Evolutionary conservation across 2,329 filamentous ascomycete species (phyloP).

Genomic region (Neonectria neomacrospora): DNA sequence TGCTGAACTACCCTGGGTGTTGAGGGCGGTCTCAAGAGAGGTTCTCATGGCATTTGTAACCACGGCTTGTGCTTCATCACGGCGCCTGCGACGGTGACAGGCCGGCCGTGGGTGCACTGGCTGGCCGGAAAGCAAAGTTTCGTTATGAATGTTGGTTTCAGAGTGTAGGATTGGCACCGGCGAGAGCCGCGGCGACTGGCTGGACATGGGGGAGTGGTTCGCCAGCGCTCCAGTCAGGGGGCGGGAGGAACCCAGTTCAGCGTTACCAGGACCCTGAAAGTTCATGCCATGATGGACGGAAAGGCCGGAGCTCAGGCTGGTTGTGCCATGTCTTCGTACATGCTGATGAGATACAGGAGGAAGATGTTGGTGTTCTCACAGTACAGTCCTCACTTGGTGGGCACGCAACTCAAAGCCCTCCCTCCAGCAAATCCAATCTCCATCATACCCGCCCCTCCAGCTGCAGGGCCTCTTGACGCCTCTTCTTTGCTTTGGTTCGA

Average conservation of each 20-base stretch:
- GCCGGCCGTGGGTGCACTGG: neutral
- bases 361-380: too few relatives aligned
- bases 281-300: slow-evolving; percentile 1
- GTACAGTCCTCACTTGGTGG: too few relatives aligned
- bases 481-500: slow-evolving; percentile 2
- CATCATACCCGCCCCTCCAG: slow-evolving; percentile 35
- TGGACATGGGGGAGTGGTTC: slow-evolving; percentile 8
- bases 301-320: neutral
- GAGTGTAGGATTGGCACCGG: slow-evolving; percentile 9
- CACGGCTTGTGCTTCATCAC: neutral
- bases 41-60: neutral
- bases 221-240: neutral
- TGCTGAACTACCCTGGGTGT: neutral
- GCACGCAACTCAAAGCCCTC: neutral
- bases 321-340: too few relatives aligned
- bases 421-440: slow-evolving; percentile 6
- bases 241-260: slow-evolving; percentile 7
- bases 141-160: slow-evolving; percentile 17
- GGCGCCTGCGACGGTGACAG: neutral
- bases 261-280: slow-evolving; percentile 18
- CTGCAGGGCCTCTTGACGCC: neutral
- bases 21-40: neutral
- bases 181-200: slow-evolving; percentile 8
- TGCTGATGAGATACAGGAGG: too few relatives aligned
- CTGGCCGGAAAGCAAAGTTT: slow-evolving; percentile 8